Base-by-base conservation (phyloP, 1,139 yeast genomes). In the Ogataea hybrid region DNA sequence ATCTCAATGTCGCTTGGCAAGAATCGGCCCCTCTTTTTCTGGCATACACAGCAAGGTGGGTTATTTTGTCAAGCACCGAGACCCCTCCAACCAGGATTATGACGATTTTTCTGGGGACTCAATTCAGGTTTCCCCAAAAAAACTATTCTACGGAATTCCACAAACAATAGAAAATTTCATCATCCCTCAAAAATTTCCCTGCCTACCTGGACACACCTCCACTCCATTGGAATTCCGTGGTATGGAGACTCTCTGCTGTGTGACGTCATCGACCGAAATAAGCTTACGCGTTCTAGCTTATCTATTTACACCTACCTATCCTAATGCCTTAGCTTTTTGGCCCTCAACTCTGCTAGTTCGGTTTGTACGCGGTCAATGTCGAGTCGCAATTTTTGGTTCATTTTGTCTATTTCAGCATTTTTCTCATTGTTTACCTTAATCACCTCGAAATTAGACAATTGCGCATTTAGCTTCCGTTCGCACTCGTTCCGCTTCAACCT, bases 401-500 rank as follows among this genome's bases (percentile, higher is more conserved):
- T 41, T 25, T 43, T 42, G 29, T 45, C 50, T 9, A 61, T 57
- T 32, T 60, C 58, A 14, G 43, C 42, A 32, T 59, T 61, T 30
- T 58, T 58, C 20, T 59, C 58, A 42, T 59, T 54, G 30, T 58
- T 60, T 15, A 51, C 50, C 34, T 51, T 54, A 25, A 61, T 58
- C 15, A 60, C 62, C 36, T 61, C 63, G 38, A 54, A 57, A 38
- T 57, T 59, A 3, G 59, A 47, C 12, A 60, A 33, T 18, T 49
- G 37, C 3, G 47, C 42, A 16, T 48, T 51, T 17, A 57, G 45
- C 38, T 51, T 51, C 3, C 48, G 43, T 10, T 50, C 43, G 10
- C 45, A 28, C 2, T 47, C 47, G 4, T 35, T 42, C 15, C 48
- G 38, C 21, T 48, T 47, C 1, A 39, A 35, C 15, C 46, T 37